These are phyloP conservation scores for Candida sithepensis DNA, from an alignment of 805 yeast species.

Conservation along the genomic window DNA sequence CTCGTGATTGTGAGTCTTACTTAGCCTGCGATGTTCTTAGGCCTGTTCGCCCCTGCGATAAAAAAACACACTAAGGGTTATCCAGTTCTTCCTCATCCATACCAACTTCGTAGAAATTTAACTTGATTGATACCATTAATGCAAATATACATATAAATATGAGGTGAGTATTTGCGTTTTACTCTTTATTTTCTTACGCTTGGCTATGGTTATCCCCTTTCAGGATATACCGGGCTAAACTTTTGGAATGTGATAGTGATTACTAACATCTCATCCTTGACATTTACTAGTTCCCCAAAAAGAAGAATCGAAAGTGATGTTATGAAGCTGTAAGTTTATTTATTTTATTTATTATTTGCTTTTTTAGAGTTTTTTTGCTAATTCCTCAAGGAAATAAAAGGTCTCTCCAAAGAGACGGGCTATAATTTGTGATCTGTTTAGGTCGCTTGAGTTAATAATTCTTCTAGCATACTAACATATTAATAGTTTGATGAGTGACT, in stretches of 20 bases:
- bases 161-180: background rate
- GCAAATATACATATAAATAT: background rate
- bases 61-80: too few relatives aligned
- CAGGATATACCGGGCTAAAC: background rate
- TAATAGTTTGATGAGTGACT: constrained; percentile 80
- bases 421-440: too few relatives aligned
- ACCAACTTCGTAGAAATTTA: background rate
- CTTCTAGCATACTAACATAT: constrained; percentile 3
- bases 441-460: too few relatives aligned
- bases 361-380: too few relatives aligned
- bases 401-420: too few relatives aligned
- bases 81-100: too few relatives aligned
- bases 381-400: too few relatives aligned
- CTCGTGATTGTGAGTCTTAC: background rate
- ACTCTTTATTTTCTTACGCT: background rate
- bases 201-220: too few relatives aligned
- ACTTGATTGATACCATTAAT: background rate
- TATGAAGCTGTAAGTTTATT: constrained; percentile 70
- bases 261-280: background rate
- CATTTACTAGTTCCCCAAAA: constrained; percentile 51
- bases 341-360: background rate
- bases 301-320: constrained; percentile 92
- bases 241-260: background rate
- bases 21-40: background rate
- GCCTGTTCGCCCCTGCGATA: background rate